Evolutionary conservation across 2,329 filamentous ascomycete genomes (phyloP).

Genomic region (Aspergillus proliferans): DNA sequence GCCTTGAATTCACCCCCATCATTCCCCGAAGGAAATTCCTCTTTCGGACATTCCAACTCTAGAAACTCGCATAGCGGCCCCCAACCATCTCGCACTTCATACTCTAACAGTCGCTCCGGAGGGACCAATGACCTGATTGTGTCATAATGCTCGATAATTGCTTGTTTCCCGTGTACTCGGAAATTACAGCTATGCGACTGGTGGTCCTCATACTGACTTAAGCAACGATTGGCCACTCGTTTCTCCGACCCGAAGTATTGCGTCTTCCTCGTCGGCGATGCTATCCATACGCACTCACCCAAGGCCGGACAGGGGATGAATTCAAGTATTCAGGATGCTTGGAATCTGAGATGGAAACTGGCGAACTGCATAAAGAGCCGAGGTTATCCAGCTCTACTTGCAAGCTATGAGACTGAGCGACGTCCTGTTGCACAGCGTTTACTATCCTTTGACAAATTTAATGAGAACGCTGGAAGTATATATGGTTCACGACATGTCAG

Average conservation of each 20-base stretch:
- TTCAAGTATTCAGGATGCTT: not conserved
- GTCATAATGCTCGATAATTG: conserved; percentile 8
- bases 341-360: conserved; percentile 44
- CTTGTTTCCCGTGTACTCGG: conserved; percentile 6
- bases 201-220: conserved; percentile 9
- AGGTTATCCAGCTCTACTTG: conserved; percentile 33
- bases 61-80: conserved; percentile 9
- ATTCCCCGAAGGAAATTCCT: not conserved
- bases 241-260: not conserved
- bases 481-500: too few species aligned
- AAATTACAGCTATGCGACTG: conserved; percentile 8
- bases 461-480: too few species aligned
- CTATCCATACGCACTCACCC: conserved; percentile 1
- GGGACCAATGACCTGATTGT: conserved; percentile 1
- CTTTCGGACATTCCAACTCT: not conserved
- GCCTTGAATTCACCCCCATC: not conserved
- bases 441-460: not conserved
- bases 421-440: conserved; percentile 35
- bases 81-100: conserved; percentile 10
- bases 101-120: conserved; percentile 7
- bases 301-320: not conserved
- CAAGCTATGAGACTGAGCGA: conserved; percentile 46
- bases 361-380: conserved; percentile 38
- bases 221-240: not conserved
- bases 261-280: conserved; percentile 1